Base-by-base conservation (phyloP, 192 early-diverging fungal genomes). In the Coemansia sp. region DNA sequence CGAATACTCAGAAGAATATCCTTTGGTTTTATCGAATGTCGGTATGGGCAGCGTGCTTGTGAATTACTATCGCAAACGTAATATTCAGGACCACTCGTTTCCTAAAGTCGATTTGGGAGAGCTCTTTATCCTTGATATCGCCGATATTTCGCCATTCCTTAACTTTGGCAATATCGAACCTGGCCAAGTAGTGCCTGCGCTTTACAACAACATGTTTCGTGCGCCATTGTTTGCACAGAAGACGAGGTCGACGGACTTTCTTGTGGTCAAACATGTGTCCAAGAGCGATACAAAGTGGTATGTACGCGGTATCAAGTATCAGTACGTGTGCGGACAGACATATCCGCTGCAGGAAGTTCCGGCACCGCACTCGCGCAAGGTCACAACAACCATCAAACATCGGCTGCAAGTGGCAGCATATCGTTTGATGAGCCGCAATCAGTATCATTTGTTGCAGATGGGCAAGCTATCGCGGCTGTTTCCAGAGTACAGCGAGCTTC, bases 1-100 rank as follows among this genome's bases (percentile, higher is more conserved):
- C 16, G 97, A 99, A 68, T 98, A 97, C 65, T 92, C 92, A 0
- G 96, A 99, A 68, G 97, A 99, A 76, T 91, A 96, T 70, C 97
- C 97, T 14, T 88, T 92, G 0, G 89, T 97, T 24, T 63, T 99
- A 59, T 89, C 90, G 23, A 97, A 97, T 65, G 83, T 88, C 7
- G 97, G 97, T 23, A 99, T 99, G 97, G 95, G 90, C 52, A 93
- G 89, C 58, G 82, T 97, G 56, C 78, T 98, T 38, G 88, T 93
- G 67, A 97, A 97, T 67, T 99, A 97, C 78, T 99, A 97, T 59
- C 87, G 97, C 26, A 97, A 97, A 79, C 85, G 81, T 16, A 86
- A 92, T 14, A 85, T 88, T 22, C 88, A 90, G 59, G 97, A 99
- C 71, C 82, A 85, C 31, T 76, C 83, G 44, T 78, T 92, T 16